A percentile compares a stretch with the other conserved stretches of the same genome.
Conservation (phyloP, 2,329 filamentous ascomycete genomes). For the Talaromyces sp. region DNA sequence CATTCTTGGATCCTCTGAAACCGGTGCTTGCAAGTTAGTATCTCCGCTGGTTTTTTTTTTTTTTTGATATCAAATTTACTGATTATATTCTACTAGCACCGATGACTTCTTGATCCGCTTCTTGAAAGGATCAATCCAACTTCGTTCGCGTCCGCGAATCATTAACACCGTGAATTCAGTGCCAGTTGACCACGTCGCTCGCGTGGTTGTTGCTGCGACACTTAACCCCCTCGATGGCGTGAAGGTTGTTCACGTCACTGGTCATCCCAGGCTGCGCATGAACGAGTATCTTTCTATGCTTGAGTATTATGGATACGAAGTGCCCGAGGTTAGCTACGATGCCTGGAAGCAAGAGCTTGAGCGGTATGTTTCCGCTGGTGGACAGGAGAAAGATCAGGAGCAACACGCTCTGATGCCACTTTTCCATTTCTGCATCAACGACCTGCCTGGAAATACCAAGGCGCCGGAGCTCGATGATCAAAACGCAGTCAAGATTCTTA, state of each 20-base stretch:
- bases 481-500: conserved; percentile 61
- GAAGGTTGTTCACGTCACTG: conserved; percentile 70
- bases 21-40: conserved; percentile 43
- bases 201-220: conserved; percentile 69
- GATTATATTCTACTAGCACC: conserved; percentile 47
- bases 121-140: conserved; percentile 80
- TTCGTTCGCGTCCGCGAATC: conserved; percentile 67
- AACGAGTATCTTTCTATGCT: conserved; percentile 70
- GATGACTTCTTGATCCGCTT: conserved; percentile 90
- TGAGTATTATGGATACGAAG: conserved; percentile 65
- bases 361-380: conserved; percentile 57
- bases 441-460: conserved; percentile 63
- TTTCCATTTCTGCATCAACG: conserved; percentile 65
- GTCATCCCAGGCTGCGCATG: conserved; percentile 70
- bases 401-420: conserved; percentile 69
- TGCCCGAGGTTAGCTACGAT: conserved; percentile 61
- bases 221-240: conserved; percentile 57
- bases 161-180: conserved; percentile 84
- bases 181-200: conserved; percentile 75
- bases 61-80: not conserved
- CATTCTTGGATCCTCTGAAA: conserved; percentile 65
- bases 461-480: conserved; percentile 69
- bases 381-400: conserved; percentile 48
- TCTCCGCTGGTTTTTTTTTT: not conserved
- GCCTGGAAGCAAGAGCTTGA: conserved; percentile 65